Evolutionary conservation across 768 basidiomycete species (phyloP), one percentile per base, ranked within the genome.

Genomic region (Strobilomyces echinocephalus): DNA sequence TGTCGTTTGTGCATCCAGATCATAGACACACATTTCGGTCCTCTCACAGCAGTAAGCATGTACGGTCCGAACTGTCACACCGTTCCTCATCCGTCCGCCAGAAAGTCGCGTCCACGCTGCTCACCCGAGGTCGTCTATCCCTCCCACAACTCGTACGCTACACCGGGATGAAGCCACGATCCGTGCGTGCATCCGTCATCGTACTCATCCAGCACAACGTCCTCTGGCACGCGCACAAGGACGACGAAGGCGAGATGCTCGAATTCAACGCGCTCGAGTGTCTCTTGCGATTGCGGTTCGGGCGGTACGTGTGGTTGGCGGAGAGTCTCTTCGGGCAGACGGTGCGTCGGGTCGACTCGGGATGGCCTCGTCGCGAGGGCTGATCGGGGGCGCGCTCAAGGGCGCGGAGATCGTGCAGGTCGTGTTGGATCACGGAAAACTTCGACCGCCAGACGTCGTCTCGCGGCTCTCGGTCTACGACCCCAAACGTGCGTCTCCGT

Each of bases 171-270:
- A 87, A 83, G 61, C 79, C 83, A 10, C 82, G 85, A 24, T 82
- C 78, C 1, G 79, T 86, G 14, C 83, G 87, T 49, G 83, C 84
- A 26, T 78, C 83, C 18, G 72, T 95, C 18, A 74, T 97, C 42
- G 80, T 87, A 42, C 79, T 97, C 49, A 78, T 95, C 16, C 95
- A 97, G 66, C 95, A 97, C 66, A 94, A 97, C 69, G 70, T 97
- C 41, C 75, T 95, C 41, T 94, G 92, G 89, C 90, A 93, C 64
- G 80, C 85, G 9, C 79, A 79, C 36, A 78, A 78, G 6, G 84
- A 84, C 9, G 82, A 84, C n/a, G 85, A 83, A 39, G 82, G 80
- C 6, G 88, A 87, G 57, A 79, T 88, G 53, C 76, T 89, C 45
- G 93, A 97, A 67, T 74, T 95, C 57, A 92, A 93, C 62, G 73